Conservation (phyloP, 176 grass and related monocot genomes). For the Eleusine coracana region DNA sequence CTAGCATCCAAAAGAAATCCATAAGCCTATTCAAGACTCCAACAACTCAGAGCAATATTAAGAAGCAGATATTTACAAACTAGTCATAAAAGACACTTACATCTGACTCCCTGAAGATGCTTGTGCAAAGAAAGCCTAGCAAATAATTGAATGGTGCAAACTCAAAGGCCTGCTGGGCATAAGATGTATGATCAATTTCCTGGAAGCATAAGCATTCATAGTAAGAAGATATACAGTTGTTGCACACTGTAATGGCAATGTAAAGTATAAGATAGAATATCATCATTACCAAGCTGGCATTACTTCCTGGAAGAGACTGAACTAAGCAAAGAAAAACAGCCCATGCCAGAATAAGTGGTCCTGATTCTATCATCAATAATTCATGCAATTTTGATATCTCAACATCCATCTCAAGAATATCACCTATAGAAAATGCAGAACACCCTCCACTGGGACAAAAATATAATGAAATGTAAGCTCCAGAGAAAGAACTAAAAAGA, state of each 20-base stretch:
- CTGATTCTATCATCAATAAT: conserved; percentile 61
- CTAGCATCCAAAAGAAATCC: background rate
- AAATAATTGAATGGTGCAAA: conserved; percentile 71
- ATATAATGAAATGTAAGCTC: conserved; percentile 38
- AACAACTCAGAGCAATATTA: conserved; percentile 13
- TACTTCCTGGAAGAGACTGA: conserved; percentile 72
- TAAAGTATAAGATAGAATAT: conserved; percentile 24
- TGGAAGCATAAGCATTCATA: conserved; percentile 39
- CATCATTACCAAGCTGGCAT: conserved; percentile 52
- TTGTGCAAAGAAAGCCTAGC: conserved; percentile 67
- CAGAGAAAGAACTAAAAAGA: conserved; percentile 5
- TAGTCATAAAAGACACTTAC: conserved; percentile 54
- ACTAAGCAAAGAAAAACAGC: conserved; percentile 79
- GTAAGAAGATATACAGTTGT: conserved; percentile 30
- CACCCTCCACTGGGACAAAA: conserved; percentile 62
- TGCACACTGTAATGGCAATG: background rate
- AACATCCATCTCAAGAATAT: conserved; percentile 88
- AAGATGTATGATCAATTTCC: conserved; percentile 88
- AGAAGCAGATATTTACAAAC: background rate
- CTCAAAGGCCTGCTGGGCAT: conserved; percentile 75
- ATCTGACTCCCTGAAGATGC: conserved; percentile 77
- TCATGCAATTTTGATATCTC: conserved; percentile 82
- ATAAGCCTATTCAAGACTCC: background rate
- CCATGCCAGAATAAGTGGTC: conserved; percentile 87
- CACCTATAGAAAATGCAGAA: conserved; percentile 74